Evolutionary conservation across 495 filamentous ascomycete species (phyloP).

Genomic region (Talaromyces wortmannii): DNA sequence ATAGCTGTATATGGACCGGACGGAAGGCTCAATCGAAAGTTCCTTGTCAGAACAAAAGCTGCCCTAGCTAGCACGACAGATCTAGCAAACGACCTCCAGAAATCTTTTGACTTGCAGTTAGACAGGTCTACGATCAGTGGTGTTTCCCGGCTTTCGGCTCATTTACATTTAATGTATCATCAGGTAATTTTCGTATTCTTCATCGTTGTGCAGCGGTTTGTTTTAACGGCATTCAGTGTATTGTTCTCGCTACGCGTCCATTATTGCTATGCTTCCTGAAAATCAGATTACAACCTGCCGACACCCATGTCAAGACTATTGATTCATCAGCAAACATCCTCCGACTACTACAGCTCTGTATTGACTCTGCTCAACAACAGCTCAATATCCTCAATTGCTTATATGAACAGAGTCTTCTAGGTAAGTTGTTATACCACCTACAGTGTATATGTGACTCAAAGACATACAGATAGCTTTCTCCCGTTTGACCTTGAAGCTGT

Average conservation of each 20-base stretch:
- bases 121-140: conserved; percentile 23
- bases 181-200: conserved; percentile 14
- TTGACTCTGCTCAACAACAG: conserved; percentile 34
- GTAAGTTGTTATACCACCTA: conserved; percentile 9
- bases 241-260: conserved; percentile 33
- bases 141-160: conserved; percentile 31
- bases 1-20: conserved; percentile 37
- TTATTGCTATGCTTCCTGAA: conserved; percentile 31
- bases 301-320: conserved; percentile 14
- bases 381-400: conserved; percentile 30
- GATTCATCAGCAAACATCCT: conserved; percentile 23
- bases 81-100: conserved; percentile 26
- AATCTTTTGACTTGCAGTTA: conserved; percentile 24
- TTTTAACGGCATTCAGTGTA: conserved; percentile 18
- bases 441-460: background rate
- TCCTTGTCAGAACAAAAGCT: conserved; percentile 30
- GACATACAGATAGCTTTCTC: conserved; percentile 31
- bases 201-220: background rate
- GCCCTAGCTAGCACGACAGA: conserved; percentile 31
- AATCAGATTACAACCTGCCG: conserved; percentile 23
- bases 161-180: conserved; percentile 37
- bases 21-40: conserved; percentile 31
- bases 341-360: conserved; percentile 30
- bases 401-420: conserved; percentile 30
- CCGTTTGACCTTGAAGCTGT: conserved; percentile 37